Percentiles rank a stretch among this genome's conserved stretches.
Conservation (phyloP, 2,329 filamentous ascomycete species). For the Aspergillus tanneri region DNA sequence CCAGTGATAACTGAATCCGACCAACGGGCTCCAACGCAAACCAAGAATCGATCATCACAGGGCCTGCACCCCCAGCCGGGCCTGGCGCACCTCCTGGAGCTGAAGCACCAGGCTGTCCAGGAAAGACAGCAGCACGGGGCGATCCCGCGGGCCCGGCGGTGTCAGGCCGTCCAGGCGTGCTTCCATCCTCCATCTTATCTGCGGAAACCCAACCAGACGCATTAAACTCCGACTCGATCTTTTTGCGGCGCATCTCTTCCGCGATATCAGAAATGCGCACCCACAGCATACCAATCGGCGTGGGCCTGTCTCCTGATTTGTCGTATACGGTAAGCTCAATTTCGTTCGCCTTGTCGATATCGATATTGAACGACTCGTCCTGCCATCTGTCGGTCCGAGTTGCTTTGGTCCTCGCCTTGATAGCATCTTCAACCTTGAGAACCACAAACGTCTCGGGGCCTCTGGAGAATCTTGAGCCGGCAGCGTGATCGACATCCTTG, state of each 20-base stretch:
- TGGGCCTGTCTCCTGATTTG: slow-evolving; percentile 83
- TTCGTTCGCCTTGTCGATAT: slow-evolving; percentile 98
- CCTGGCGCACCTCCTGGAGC: slow-evolving; percentile 29
- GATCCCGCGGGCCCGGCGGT: slow-evolving; percentile 52
- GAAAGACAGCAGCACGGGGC: slow-evolving; percentile 27
- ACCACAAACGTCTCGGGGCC: slow-evolving; percentile 94
- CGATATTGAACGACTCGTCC: slow-evolving; percentile 84
- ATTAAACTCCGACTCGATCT: slow-evolving; percentile 93
- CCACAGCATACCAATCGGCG: slow-evolving; percentile 95
- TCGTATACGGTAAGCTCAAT: slow-evolving; percentile 98
- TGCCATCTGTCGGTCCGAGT: slow-evolving; percentile 89
- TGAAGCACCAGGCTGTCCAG: slow-evolving; percentile 26
- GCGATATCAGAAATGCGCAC: slow-evolving; percentile 94
- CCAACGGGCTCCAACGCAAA: slow-evolving; percentile 95
- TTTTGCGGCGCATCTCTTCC: slow-evolving; percentile 95
- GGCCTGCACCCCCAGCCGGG: slow-evolving; percentile 28
- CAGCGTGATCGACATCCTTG: slow-evolving; percentile 90
- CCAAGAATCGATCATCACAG: slow-evolving; percentile 76
- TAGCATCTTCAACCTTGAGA: slow-evolving; percentile 92
- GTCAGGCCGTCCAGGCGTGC: slow-evolving; percentile 51
- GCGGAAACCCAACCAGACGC: slow-evolving; percentile 95
- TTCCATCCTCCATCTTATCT: slow-evolving; percentile 78
- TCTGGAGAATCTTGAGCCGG: slow-evolving; percentile 76
- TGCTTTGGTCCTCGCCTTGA: slow-evolving; percentile 82
- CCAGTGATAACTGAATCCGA: slow-evolving; percentile 85